Evolutionary conservation across 371 early-diverging fungal genomes (phyloP).

Genomic region (Mortierella sp.): DNA sequence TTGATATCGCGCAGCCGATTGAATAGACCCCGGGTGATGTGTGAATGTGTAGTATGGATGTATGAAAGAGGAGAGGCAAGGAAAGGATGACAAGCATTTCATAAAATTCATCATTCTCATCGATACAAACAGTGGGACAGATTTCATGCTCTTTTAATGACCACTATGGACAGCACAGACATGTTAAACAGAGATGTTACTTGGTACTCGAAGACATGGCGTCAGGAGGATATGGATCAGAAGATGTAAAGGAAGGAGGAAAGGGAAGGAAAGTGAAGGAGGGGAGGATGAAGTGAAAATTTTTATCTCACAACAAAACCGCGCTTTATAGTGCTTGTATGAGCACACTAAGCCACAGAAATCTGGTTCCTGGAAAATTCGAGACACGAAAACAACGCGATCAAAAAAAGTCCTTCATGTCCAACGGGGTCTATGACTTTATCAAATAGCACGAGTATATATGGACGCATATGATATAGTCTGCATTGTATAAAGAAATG

Average conservation of each 20-base stretch:
- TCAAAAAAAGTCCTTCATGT: too few species aligned
- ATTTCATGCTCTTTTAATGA: conserved; percentile 4
- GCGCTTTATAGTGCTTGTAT: too few species aligned
- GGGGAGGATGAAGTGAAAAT: not conserved
- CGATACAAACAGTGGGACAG: not conserved
- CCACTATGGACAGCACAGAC: not conserved
- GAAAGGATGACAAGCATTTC: not conserved
- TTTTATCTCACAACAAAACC: too few species aligned
- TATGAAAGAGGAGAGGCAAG: not conserved
- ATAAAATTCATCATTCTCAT: conserved; percentile 17
- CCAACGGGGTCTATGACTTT: too few species aligned
- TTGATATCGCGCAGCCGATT: conserved; percentile 47
- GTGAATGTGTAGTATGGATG: conserved; percentile 22
- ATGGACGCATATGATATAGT: too few species aligned
- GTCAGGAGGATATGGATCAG: not conserved
- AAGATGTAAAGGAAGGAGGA: not conserved
- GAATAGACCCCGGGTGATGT: conserved; percentile 48
- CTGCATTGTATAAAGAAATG: too few species aligned
- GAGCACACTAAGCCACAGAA: too few species aligned
- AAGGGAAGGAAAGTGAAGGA: not conserved
- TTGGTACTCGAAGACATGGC: not conserved
- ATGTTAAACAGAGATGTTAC: not conserved
- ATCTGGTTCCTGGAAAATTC: too few species aligned
- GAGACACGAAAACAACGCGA: too few species aligned
- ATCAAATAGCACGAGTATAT: too few species aligned